Evolutionary conservation across 352 stramenopile genomes (phyloP).

Genomic region (Peronospora destructor): DNA sequence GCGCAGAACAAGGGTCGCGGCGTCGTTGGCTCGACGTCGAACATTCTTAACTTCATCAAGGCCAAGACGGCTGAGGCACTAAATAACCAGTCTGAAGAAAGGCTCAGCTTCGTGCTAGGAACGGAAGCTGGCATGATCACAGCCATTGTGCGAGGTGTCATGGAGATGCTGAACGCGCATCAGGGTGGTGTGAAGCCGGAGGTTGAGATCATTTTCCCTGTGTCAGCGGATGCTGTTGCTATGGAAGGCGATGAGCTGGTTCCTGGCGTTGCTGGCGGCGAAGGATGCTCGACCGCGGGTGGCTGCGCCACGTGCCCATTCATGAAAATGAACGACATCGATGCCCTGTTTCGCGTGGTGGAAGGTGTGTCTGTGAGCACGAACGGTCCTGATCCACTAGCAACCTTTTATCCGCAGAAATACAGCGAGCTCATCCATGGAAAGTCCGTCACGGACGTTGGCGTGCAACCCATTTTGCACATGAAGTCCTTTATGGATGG

Average conservation of each 20-base stretch:
- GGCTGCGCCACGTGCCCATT: conserved; percentile 96
- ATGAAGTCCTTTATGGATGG: conserved; percentile 95
- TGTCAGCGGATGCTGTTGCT: conserved; percentile 89
- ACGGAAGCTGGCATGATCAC: conserved; percentile 97
- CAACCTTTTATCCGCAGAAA: conserved; percentile 89
- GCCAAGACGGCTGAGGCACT: conserved; percentile 88
- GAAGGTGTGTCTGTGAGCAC: conserved; percentile 46
- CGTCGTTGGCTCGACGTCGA: conserved; percentile 93
- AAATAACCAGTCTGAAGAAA: conserved; percentile 50
- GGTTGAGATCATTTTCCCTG: conserved; percentile 96
- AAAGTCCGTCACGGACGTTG: conserved; percentile 87
- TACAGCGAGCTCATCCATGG: conserved; percentile 87
- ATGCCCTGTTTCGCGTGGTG: conserved; percentile 90
- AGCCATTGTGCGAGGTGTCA: conserved; percentile 92
- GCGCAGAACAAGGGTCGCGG: conserved; percentile 86
- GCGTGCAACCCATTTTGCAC: conserved; percentile 93
- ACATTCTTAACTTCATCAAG: conserved; percentile 97
- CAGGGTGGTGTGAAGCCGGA: conserved; percentile 56
- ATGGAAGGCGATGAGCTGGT: conserved; percentile 80
- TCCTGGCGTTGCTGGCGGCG: conserved; percentile 87
- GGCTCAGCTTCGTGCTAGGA: conserved; percentile 92
- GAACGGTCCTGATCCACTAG: conserved; percentile 47
- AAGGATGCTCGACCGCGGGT: conserved; percentile 94
- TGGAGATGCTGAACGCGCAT: conserved; percentile 59
- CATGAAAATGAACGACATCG: conserved; percentile 99